Conservation (phyloP, 768 basidiomycete genomes). For the Gyrodon lividus region DNA sequence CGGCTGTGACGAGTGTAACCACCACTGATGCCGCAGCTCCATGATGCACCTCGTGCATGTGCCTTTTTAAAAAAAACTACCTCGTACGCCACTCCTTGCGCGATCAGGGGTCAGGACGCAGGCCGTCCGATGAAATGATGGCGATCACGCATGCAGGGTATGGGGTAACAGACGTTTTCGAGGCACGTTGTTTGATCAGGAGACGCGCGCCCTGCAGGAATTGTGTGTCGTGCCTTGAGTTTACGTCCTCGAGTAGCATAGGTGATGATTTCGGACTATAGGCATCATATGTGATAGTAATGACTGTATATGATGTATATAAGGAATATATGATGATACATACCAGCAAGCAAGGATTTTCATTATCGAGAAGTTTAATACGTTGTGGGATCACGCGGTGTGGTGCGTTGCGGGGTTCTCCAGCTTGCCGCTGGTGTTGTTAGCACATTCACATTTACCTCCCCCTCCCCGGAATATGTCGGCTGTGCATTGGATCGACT, state of each 20-base stretch:
- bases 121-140: slow-evolving; percentile 13
- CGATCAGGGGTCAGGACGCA: slow-evolving; percentile 19
- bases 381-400: too few species aligned
- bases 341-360: too few species aligned
- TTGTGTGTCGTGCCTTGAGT: background rate
- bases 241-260: slow-evolving; percentile 9
- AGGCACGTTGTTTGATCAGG: background rate
- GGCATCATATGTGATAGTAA: background rate
- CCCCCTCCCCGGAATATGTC: too few species aligned
- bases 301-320: background rate
- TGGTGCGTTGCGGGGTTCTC: too few species aligned
- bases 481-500: too few species aligned
- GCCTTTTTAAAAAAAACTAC: background rate
- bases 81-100: slow-evolving; percentile 4
- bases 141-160: slow-evolving; percentile 2
- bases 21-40: slow-evolving; percentile 7
- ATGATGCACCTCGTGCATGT: slow-evolving; percentile 8
- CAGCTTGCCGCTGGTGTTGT: too few species aligned
- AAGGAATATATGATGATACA: too few species aligned
- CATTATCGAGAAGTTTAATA: too few species aligned
- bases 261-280: background rate
- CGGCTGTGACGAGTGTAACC: slow-evolving; percentile 1
- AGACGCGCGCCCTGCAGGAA: background rate
- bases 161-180: slow-evolving; percentile 16
- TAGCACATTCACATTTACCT: too few species aligned